Evolutionary conservation across 2,329 filamentous ascomycete species (phyloP).

Genomic region (Aspergillus flavus): DNA sequence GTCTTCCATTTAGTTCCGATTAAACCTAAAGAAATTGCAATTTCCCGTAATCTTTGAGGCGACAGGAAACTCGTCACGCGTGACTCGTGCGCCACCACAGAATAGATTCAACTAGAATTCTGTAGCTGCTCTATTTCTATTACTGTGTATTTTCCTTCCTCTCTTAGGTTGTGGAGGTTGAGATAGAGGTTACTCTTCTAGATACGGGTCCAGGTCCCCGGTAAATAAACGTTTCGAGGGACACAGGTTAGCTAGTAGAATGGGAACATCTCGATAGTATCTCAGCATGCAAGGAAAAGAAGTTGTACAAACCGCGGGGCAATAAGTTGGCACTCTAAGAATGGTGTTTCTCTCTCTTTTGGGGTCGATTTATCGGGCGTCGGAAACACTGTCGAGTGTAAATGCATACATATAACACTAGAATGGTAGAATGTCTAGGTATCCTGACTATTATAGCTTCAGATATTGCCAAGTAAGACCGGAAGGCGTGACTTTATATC

Average conservation of each 20-base stretch:
- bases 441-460: too few relatives aligned
- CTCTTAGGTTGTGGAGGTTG: neutral
- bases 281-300: neutral
- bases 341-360: neutral
- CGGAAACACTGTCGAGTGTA: neutral
- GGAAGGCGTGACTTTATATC: too few relatives aligned
- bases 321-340: neutral
- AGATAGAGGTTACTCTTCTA: too few relatives aligned
- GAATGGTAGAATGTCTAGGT: too few relatives aligned
- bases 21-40: neutral
- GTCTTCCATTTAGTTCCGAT: too few relatives aligned
- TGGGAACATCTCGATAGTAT: too few relatives aligned
- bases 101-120: neutral
- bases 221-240: too few relatives aligned
- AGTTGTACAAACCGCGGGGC: too few relatives aligned
- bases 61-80: neutral
- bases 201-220: too few relatives aligned
- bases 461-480: too few relatives aligned
- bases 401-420: neutral
- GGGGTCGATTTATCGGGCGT: neutral
- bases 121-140: neutral
- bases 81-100: too few relatives aligned
- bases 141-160: neutral
- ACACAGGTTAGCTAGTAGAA: too few relatives aligned
- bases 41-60: neutral